Base-by-base conservation (phyloP, 768 basidiomycete species). In the Chalciporus sphaerocephalus region DNA sequence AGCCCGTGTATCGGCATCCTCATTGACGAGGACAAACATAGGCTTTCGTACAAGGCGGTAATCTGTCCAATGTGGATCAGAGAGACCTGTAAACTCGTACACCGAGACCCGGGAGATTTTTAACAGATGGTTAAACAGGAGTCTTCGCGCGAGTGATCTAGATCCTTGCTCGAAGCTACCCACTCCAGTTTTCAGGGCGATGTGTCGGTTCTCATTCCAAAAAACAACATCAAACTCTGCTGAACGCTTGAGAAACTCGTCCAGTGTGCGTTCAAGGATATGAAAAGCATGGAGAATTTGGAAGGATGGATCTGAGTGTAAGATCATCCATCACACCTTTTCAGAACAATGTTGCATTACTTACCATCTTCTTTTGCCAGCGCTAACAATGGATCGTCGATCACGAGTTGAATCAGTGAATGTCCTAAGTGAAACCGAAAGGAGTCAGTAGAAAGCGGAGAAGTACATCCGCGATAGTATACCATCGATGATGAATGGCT, bases 401-500 rank as follows among this genome's bases (percentile, higher is more conserved):
- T 66, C 12, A 85, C 74, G 23, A 68, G 48, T 53, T 83, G 76
- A 10, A 85, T 47, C 16, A 87, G 59, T 1, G 85, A 76, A 60
- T 87, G 78, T 2, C 83, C 83, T 84, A 36, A n/a, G 2, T 30
- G n/a, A 20, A 35, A 9, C 17, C 30, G 46, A n/a, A 17, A 9
- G 17, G 27, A 27, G 46, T 50, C 5, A 58, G 38, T 16, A 12
- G 39, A 37, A 37, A 10, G 35, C 30, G 42, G 15, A 2, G 28
- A 34, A 11, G 20, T 21, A 32, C n/a, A 20, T 17, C 16, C 35
- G 27, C 16, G 24, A 42, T 1, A 33, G 51, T 57, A 28, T 58
- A 79, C 83, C 83, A 59, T 85, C 82, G 46, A 87, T 68, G 32
- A 85, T 54, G 55, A 87, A 87, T 13, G 72, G 71, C 56, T 87